Base-by-base conservation (phyloP, 768 basidiomycete species). In the Sutorius australiensis region DNA sequence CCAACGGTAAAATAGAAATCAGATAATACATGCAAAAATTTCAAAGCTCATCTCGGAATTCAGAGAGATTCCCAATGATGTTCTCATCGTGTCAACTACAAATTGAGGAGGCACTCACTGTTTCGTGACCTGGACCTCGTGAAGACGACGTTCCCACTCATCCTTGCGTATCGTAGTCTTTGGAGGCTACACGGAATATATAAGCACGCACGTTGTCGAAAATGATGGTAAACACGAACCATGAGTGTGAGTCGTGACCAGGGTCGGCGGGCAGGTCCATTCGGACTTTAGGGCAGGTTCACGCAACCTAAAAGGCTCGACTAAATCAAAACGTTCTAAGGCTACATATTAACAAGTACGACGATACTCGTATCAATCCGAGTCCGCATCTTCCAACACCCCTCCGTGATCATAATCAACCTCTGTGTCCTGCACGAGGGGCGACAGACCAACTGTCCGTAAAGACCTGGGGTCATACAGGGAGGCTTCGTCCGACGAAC, bases 1-100 rank as follows among this genome's bases (percentile, higher is more conserved):
- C 17, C 6, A 13, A 53, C 50, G 71, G 63, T 68, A 64, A 68
- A 64, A 21, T 43, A 51, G 34, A 57, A 38, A 61, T 92, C 89
- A 91, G 92, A 87, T 89, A 89, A 88, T 87, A 86, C 83, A 90
- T 90, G 84, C 84, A 85, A 82, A 81, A 76, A 68, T 78, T 80
- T 73, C 64, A 61, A 61, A 46, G 27, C 78, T 88, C 85, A 77
- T 86, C 87, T 84, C 75, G 59, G 48, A 67, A 71, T 72, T 92
- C 93, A 87, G 95, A 94, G 95, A 98, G 95, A 98, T 98, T 99
- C 95, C 95, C 95, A 98, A 78, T 86, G 70, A 67, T 75, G 70
- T 80, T 75, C 71, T 89, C 86, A 88, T 88, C 86, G 68, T 74
- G 49, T 46, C 40, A 46, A 55, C 60, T 48, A 51, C 53, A 61